Evolutionary conservation across 1,284 basidiomycete species (phyloP), one percentile per base, ranked within the genome.

Genomic region (Rhodotorula sp.): DNA sequence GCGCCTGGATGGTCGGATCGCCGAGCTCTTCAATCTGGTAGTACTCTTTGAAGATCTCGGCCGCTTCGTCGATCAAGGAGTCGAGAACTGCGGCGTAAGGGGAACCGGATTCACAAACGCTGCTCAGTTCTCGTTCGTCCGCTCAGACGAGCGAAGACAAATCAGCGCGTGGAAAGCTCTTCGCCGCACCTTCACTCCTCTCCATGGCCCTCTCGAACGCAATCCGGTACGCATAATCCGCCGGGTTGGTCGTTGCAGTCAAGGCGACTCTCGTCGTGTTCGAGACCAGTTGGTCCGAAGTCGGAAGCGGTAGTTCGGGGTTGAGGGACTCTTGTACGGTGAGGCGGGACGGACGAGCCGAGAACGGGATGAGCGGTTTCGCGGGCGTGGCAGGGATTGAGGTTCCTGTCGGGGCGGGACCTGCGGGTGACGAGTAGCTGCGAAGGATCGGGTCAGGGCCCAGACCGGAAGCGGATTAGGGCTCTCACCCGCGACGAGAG

Each of bases 141-240:
- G 38, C 38, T 7, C 38, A 43, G 38, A 16, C 21, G 3, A 15
- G 26, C 21, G 5, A 21, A 43, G 21, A 6, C 2, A 3, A 4
- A 0, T 15, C 3, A 15, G 34, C 21, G 7, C 18, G 5, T 3
- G 21, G 19, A 54, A 45, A 31, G 34, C 23, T 45, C 6, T 12
- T 47, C 34, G 31, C 76, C 81, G 70, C 77, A 91, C 91, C 87
- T 84, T 90, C 89, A 72, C 91, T 89, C 49, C 93, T 85, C 78
- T 91, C 90, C 1, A 87, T 86, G 26, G 90, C 84, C 81, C 92
- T 93, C 80, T 95, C 93, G 79, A 91, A 93, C 92, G 95, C 95
- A 81, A 97, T 97, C 45, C 90, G 87, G 83, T 94, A 79, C 16
- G 70, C 62, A 60, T 78, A 78, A 52, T 70, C 67, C 43, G 59